phyloP scores from a whole-genome alignment of 495 filamentous ascomycete genomes.

The Aspergillus asperescens region DNA sequence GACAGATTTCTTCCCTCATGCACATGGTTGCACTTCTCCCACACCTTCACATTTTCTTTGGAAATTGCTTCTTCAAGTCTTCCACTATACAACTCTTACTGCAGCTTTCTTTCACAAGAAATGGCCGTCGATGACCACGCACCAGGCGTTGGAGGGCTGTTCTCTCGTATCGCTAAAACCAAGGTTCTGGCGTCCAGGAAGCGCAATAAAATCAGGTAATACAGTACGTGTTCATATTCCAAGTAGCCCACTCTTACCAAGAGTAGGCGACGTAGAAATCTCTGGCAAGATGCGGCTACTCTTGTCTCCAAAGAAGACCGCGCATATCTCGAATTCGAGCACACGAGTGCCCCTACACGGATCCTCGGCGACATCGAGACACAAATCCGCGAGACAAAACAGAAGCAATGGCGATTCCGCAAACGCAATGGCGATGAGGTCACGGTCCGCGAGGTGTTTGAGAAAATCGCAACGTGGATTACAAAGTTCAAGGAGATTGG shows the following conservation, averaged over 20 bases:
- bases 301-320: neutral
- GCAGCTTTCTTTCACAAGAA: neutral
- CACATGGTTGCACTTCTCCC: neutral
- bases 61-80: neutral
- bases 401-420: neutral
- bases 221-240: neutral
- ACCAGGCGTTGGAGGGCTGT: neutral
- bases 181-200: neutral
- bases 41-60: neutral
- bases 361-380: conserved; percentile 1
- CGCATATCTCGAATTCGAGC: neutral
- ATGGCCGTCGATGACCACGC: neutral
- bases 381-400: neutral
- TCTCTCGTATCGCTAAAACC: neutral
- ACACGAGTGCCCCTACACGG: neutral
- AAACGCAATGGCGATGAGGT: conserved; percentile 24
- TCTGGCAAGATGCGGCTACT: neutral
- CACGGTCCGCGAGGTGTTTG: conserved; percentile 28
- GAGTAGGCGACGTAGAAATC: conserved; percentile 7
- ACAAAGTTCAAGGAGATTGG: conserved; percentile 36
- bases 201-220: neutral
- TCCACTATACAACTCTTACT: neutral
- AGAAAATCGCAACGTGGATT: conserved; percentile 34
- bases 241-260: neutral
- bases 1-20: neutral